phyloP scores from a whole-genome alignment of 495 filamentous ascomycete species.

The Talaromyces nanjingensis region DNA sequence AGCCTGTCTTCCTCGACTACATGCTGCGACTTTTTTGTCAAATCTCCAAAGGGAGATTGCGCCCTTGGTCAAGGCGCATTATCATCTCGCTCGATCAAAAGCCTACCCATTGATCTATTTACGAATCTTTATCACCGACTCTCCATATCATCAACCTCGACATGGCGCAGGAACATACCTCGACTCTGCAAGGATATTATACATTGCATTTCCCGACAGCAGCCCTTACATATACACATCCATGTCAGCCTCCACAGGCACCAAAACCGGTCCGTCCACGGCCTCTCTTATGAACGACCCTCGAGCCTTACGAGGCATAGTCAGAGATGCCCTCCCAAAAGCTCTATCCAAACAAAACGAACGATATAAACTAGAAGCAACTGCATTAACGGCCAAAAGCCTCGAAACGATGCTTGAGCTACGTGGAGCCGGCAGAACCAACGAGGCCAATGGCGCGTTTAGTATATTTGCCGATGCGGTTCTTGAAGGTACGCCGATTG shows the following conservation, averaged over 20 bases:
- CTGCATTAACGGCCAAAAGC: slow-evolving; percentile 60
- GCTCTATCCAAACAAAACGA: slow-evolving; percentile 65
- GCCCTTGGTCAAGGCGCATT: slow-evolving; percentile 74
- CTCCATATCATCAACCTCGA: slow-evolving; percentile 56
- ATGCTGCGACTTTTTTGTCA: slow-evolving; percentile 65
- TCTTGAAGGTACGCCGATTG: slow-evolving; percentile 50
- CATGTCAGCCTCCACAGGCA: slow-evolving; percentile 32
- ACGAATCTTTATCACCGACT: slow-evolving; percentile 66
- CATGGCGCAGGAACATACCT: slow-evolving; percentile 34
- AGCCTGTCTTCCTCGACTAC: slow-evolving; percentile 59
- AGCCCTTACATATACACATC: slow-evolving; percentile 71
- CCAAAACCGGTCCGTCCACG: slow-evolving; percentile 17
- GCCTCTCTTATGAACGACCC: slow-evolving; percentile 38
- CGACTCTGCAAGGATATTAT: slow-evolving; percentile 57
- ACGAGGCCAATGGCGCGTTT: slow-evolving; percentile 68
- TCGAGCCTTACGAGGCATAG: slow-evolving; percentile 57
- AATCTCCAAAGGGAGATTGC: slow-evolving; percentile 65
- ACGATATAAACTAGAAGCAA: slow-evolving; percentile 58
- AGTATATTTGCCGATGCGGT: slow-evolving; percentile 65
- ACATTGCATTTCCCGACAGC: slow-evolving; percentile 71
- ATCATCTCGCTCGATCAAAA: slow-evolving; percentile 59
- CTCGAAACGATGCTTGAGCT: slow-evolving; percentile 57
- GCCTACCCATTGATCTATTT: slow-evolving; percentile 60
- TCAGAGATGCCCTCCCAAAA: slow-evolving; percentile 69
- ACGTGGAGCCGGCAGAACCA: slow-evolving; percentile 59